Evolutionary conservation across 2,329 filamentous ascomycete species (phyloP).

Genomic region (Thyridium curvatum): DNA sequence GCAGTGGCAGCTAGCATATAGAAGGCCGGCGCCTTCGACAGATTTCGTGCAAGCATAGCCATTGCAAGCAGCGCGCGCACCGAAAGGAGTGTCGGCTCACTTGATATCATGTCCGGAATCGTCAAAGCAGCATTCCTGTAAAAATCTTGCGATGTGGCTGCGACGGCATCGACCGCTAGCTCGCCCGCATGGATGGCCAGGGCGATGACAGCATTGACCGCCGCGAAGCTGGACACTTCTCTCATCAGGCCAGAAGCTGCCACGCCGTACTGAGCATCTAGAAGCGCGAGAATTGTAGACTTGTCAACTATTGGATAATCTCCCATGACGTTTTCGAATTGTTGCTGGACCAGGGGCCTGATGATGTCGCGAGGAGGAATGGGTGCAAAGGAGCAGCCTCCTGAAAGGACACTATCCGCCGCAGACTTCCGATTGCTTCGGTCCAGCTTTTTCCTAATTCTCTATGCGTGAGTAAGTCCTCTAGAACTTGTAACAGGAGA

Average conservation of each 20-base stretch:
- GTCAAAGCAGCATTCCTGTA: conserved; percentile 11
- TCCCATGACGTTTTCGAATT: too few relatives aligned
- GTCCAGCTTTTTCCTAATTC: too few relatives aligned
- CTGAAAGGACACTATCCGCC: too few relatives aligned
- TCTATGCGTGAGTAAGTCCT: neutral
- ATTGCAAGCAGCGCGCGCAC: conserved; percentile 11
- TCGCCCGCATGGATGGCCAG: conserved; percentile 5
- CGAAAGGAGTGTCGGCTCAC: conserved; percentile 8
- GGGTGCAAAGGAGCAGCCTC: too few relatives aligned
- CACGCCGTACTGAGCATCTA: too few relatives aligned
- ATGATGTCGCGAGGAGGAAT: too few relatives aligned
- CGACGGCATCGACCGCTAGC: conserved; percentile 8
- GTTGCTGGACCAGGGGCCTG: too few relatives aligned
- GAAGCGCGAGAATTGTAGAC: too few relatives aligned
- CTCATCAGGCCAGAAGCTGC: too few relatives aligned
- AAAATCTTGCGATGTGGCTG: conserved; percentile 6
- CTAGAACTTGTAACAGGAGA: neutral
- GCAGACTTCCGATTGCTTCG: too few relatives aligned
- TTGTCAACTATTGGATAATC: too few relatives aligned
- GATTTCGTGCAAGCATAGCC: conserved; percentile 10
- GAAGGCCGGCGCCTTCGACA: conserved; percentile 5
- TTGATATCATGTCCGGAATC: conserved; percentile 7
- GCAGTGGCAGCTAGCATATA: conserved; percentile 12
- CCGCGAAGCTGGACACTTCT: conserved; percentile 6
- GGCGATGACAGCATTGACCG: conserved; percentile 11